Evolutionary conservation across 352 stramenopile species (phyloP), one percentile per base, ranked within the genome.

Genomic region (Globisporangium emineosum): DNA sequence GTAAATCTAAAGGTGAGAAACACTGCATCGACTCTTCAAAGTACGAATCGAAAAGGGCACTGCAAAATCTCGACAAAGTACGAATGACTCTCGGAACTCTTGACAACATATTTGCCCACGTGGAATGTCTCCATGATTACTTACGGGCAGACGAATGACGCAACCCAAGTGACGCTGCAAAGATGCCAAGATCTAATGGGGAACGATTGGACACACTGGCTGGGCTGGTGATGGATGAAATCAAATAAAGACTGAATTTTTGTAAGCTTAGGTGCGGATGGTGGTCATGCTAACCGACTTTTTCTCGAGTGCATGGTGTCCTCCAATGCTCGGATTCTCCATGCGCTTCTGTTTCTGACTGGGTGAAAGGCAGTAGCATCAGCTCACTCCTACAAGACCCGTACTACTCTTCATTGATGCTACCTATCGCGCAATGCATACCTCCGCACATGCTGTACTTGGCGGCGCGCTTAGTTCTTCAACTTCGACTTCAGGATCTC

Each of bases 401-500:
- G n/a, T 49, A 51, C 19, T 35, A 27, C 5, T 50, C 27, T 60
- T 52, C 55, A 0, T 52, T 40, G 45, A 27, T 63, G 42, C 52
- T 55, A 62, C 60, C 52, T 61, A 61, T 61, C 43, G 37, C 60
- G 56, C 60, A 50, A 15, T 27, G 64, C 51, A 66, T 56, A 64
- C 64, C 21, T 30, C 45, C 43, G 5, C 40, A 40, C 45, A 60
- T 25, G 35, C 58, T 1, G 45, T 40, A 32, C 29, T 49, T 32
- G 5, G 27, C 6, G 9, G 27, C 17, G 43, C 55, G 51, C 76
- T 83, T 89, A 92, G 61, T 75, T 77, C 52, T 81, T 89, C 33
- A 99, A 89, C 84, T 98, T 99, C 45, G 73, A 67, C 77, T 98
- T 96, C 32, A 99, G 84, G 76, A 99, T 98, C 40, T 93, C 84